Conservation (phyloP, 169 alveolate genomes). For the Plasmodium knowlesi region DNA sequence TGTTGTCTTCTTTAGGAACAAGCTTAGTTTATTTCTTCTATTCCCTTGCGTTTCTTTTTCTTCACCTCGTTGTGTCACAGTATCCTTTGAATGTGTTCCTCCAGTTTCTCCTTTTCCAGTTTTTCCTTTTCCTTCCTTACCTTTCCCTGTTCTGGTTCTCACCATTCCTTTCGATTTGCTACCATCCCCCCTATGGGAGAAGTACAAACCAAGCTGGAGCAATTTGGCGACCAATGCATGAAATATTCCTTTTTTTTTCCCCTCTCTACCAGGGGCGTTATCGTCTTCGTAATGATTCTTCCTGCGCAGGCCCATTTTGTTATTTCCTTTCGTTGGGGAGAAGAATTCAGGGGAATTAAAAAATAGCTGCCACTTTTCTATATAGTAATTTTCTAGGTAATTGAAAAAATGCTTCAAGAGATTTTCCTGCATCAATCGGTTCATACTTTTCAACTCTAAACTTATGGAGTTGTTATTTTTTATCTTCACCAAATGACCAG, state of each 20-base stretch:
- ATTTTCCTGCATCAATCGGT: slow-evolving; percentile 45
- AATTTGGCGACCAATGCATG: background rate
- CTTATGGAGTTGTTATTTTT: slow-evolving; percentile 55
- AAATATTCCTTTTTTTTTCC: background rate
- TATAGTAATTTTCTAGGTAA: slow-evolving; percentile 68
- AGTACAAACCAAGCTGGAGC: background rate
- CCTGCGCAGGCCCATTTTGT: background rate
- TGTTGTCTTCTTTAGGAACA: slow-evolving; percentile 36
- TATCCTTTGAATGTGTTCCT: background rate
- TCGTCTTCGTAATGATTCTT: background rate
- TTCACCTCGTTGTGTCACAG: background rate
- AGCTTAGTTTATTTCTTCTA: slow-evolving; percentile 10
- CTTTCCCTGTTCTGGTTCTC: background rate
- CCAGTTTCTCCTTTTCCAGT: background rate
- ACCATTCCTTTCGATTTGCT: background rate
- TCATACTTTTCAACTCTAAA: slow-evolving; percentile 37
- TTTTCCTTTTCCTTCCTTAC: background rate
- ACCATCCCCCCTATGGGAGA: background rate
- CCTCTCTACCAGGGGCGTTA: background rate
- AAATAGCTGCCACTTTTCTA: slow-evolving; percentile 30
- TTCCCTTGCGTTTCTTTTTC: slow-evolving; percentile 20
- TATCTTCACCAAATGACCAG: slow-evolving; percentile 69
- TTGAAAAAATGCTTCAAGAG: slow-evolving; percentile 63
- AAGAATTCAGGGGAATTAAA: slow-evolving; percentile 5
- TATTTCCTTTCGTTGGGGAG: background rate